phyloP scores from a whole-genome alignment of 2,329 filamentous ascomycete genomes.

The Fragosphaeria purpurea region DNA sequence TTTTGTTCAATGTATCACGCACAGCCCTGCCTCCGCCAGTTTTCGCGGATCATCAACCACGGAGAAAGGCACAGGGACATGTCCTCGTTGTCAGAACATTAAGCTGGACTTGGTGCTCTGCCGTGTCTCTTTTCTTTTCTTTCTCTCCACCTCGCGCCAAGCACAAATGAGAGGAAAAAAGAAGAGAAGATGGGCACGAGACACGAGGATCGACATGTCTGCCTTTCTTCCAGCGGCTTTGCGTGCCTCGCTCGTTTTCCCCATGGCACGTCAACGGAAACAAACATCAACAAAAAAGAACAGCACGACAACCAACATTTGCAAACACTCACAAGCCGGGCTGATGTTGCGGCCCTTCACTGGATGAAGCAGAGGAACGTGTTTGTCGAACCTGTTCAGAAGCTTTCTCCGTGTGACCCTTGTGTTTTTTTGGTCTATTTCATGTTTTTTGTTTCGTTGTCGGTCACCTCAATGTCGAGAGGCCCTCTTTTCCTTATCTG shows the following conservation, averaged over 20 bases:
- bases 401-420: background rate
- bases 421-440: background rate
- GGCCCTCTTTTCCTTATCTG: background rate
- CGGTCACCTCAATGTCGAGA: background rate
- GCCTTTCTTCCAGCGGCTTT: too few relatives aligned
- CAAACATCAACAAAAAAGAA: background rate
- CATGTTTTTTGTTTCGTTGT: background rate
- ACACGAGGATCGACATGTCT: too few relatives aligned
- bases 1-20: constrained; percentile 7
- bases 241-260: too few relatives aligned
- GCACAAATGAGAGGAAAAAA: background rate
- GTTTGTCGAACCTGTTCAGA: background rate
- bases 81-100: constrained; percentile 1
- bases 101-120: constrained; percentile 5
- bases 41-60: background rate
- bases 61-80: too few relatives aligned
- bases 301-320: background rate
- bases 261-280: background rate
- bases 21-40: background rate
- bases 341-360: constrained; percentile 44
- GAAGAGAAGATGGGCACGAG: too few relatives aligned
- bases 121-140: background rate
- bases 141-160: background rate
- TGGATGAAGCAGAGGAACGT: constrained; percentile 4
- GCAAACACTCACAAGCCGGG: constrained; percentile 25